Evolutionary conservation across 208 protist species (phyloP), one percentile per base, ranked within the genome.

Genomic region (Leishmania guyanensis): DNA sequence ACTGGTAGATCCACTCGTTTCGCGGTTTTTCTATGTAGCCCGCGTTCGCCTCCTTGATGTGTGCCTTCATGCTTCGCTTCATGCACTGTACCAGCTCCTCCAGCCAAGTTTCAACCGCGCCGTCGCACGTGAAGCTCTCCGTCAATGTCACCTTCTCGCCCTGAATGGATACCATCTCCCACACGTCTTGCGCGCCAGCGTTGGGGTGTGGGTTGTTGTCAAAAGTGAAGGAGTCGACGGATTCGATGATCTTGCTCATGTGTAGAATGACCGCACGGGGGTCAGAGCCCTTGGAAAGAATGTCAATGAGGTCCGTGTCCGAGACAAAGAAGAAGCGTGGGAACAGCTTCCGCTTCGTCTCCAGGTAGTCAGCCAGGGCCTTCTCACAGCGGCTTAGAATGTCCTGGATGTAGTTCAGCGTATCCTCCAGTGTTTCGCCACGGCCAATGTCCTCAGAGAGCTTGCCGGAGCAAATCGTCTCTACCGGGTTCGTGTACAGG

Each of bases 321-420:
- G 94, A 97, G 50, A 99, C 94, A 85, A 99, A 99, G 91, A 99
- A 99, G 92, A 99, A 99, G 51, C 99, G 93, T n/a, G 99, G 98
- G 83, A 99, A 99, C 51, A 98, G 92, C 76, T 98, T 97, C 48
- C 98, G 92, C 92, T 99, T 99, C 22, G 97, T 99, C 85, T 99
- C 99, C 10, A 99, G 91, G 88, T 99, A 99, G 79, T 99, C 98
- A 51, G 96, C 91, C 1, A 99, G 86, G 10, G 96, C 86, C 92
- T 99, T 99, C 86, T 99, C 98, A 88, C 99, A 99, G 80, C 92
- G 89, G 60, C 93, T 88, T n/a, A 99, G 90, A 50, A 97, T 96
- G 62, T 89, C 87, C 83, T 98, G 93, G 76, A 98, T 97, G 80
- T 96, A 96, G 80, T 95, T 98, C 56, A 98, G 90, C 36, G 93